Conservation (phyloP, 257 asterid genomes). For the Salvia miltiorrhiza region DNA sequence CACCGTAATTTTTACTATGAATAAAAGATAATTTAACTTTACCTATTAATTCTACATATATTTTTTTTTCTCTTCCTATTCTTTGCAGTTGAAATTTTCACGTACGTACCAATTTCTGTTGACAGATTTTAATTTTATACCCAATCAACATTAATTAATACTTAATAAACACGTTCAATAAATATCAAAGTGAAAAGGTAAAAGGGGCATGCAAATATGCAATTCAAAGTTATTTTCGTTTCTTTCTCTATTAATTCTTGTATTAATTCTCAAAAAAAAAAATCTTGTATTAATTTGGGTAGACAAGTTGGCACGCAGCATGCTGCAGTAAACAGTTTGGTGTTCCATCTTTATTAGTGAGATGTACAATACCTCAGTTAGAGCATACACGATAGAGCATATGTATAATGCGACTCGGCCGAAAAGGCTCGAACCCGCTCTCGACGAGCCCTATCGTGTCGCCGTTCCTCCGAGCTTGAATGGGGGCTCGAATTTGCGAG, state of each 20-base stretch:
- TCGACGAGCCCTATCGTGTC: no score
- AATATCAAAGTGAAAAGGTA: not conserved
- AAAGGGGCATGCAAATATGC: not conserved
- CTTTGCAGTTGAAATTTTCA: not conserved
- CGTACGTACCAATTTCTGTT: not conserved
- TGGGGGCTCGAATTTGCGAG: no score
- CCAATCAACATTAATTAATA: not conserved
- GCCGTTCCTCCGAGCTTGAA: no score
- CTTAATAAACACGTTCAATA: not conserved
- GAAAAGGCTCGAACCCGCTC: no score
- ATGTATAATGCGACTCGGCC: no score
- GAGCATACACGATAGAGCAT: no score
- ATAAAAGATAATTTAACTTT: no score
- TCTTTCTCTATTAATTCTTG: not conserved
- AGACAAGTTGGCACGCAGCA: not conserved
- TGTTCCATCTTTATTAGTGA: not conserved
- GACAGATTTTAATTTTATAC: not conserved
- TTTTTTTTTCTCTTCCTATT: no score
- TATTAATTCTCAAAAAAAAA: no score
- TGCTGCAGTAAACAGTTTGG: not conserved
- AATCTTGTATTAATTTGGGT: not conserved
- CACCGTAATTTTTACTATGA: no score
- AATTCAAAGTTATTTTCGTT: not conserved
- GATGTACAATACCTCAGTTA: no score
- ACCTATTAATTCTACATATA: no score